These are phyloP conservation scores for Trypanosomatidae sp. DNA, from an alignment of 208 protist species.

Conservation along the genomic window DNA sequence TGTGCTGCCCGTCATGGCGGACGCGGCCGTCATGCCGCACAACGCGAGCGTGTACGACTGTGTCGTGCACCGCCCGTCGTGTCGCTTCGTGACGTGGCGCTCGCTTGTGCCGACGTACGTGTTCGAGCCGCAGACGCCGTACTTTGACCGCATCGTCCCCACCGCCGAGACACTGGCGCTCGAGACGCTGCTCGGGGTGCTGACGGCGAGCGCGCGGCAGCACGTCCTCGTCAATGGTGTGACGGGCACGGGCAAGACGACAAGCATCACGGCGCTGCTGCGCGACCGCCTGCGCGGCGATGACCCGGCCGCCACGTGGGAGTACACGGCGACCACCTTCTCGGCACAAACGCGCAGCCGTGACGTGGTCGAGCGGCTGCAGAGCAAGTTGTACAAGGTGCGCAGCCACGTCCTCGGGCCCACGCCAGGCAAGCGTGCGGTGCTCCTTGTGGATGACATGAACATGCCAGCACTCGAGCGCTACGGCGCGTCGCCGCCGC, in stretches of 20 bases:
- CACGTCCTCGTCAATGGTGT: slow-evolving; percentile 89
- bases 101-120: slow-evolving; percentile 87
- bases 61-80: slow-evolving; percentile 81
- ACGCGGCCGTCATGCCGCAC: not conserved
- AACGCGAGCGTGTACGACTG: slow-evolving; percentile 87
- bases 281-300: slow-evolving; percentile 41
- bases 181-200: slow-evolving; percentile 61
- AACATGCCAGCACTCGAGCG: slow-evolving; percentile 93
- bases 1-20: slow-evolving; percentile 7
- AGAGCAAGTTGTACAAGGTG: slow-evolving; percentile 90
- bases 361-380: slow-evolving; percentile 90
- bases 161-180: slow-evolving; percentile 89
- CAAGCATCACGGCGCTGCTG: slow-evolving; percentile 63
- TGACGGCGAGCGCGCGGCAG: slow-evolving; percentile 43
- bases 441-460: slow-evolving; percentile 93
- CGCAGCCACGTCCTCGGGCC: slow-evolving; percentile 80
- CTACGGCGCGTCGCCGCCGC: slow-evolving; percentile 91
- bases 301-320: slow-evolving; percentile 64
- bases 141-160: slow-evolving; percentile 93
- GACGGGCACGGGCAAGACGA: slow-evolving; percentile 93
- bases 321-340: slow-evolving; percentile 86
- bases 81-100: slow-evolving; percentile 84
- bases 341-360: slow-evolving; percentile 87
- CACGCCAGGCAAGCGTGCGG: slow-evolving; percentile 75
- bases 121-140: slow-evolving; percentile 72